phyloP scores from a whole-genome alignment of 1,284 basidiomycete species.

The Agaricales sp. region DNA sequence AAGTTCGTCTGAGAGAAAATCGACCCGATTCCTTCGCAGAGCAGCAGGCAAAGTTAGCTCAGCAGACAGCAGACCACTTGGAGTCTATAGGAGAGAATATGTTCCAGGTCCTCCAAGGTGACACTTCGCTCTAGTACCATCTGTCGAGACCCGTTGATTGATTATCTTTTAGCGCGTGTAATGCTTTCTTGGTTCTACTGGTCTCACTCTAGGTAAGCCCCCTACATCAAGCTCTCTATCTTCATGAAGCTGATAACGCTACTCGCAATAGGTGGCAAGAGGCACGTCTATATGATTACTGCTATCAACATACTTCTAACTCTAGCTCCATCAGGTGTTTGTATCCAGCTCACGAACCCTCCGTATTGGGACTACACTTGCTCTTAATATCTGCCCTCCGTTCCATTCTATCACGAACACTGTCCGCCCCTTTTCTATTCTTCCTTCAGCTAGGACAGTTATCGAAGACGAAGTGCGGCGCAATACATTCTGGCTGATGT shows the following conservation, averaged over 20 bases:
- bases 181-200: constrained; percentile 65
- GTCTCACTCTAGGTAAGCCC: constrained; percentile 50
- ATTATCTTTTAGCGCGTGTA: constrained; percentile 34
- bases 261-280: constrained; percentile 52
- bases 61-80: constrained; percentile 36
- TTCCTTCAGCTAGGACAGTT: constrained; percentile 45
- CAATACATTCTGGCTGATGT: constrained; percentile 67
- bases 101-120: constrained; percentile 57
- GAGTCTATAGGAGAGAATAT: constrained; percentile 42
- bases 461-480: constrained; percentile 61
- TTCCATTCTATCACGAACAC: constrained; percentile 52
- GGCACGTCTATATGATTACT: constrained; percentile 23
- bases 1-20: constrained; percentile 32
- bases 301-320: constrained; percentile 4
- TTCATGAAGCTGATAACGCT: neutral
- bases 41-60: constrained; percentile 49
- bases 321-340: constrained; percentile 36
- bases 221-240: neutral
- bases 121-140: constrained; percentile 6
- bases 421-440: constrained; percentile 41
- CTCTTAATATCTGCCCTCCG: constrained; percentile 58
- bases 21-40: constrained; percentile 56
- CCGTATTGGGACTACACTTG: constrained; percentile 52
- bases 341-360: constrained; percentile 44
- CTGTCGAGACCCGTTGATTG: neutral